Conservation (phyloP, 2,329 filamentous ascomycete genomes). For the Fusarium longipes region DNA sequence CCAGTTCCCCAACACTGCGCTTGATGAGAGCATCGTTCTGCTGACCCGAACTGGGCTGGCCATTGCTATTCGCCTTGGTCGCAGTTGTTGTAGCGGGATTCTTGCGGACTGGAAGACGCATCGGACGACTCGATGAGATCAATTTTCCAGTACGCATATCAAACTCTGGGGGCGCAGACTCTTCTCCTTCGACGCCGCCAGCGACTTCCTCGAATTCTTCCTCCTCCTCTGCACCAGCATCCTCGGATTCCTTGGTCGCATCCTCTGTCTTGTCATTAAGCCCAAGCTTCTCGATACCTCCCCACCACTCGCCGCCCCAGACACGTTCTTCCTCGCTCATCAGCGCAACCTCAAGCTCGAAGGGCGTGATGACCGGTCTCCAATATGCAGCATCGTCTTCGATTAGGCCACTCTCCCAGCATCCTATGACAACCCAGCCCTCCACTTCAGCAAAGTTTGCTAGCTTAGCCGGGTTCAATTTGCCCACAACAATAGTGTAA, state of each 20-base stretch:
- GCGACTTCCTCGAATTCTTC: conserved; percentile 51
- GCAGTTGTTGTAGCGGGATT: conserved; percentile 24
- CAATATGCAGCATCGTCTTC: conserved; percentile 87
- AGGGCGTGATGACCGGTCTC: conserved; percentile 92
- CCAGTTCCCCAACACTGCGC: conserved; percentile 72
- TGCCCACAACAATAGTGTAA: conserved; percentile 96
- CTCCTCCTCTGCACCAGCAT: conserved; percentile 17
- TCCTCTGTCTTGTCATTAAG: conserved; percentile 50
- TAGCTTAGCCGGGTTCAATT: conserved; percentile 93
- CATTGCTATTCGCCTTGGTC: not conserved
- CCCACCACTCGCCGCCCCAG: conserved; percentile 91
- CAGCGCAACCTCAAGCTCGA: conserved; percentile 85
- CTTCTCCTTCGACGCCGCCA: conserved; percentile 67
- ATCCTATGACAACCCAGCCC: conserved; percentile 96
- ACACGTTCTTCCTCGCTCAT: conserved; percentile 78
- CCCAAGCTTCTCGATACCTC: conserved; percentile 80
- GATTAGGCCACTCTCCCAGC: conserved; percentile 95
- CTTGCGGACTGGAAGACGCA: conserved; percentile 61
- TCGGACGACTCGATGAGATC: conserved; percentile 80
- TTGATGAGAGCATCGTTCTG: conserved; percentile 63
- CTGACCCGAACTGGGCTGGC: not conserved
- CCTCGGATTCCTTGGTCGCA: conserved; percentile 4
- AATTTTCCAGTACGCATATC: conserved; percentile 90
- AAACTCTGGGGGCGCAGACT: conserved; percentile 88
- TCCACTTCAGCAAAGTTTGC: conserved; percentile 97